Evolutionary conservation across 352 stramenopile species (phyloP).

Genomic region (Paralagenidium karlingii): DNA sequence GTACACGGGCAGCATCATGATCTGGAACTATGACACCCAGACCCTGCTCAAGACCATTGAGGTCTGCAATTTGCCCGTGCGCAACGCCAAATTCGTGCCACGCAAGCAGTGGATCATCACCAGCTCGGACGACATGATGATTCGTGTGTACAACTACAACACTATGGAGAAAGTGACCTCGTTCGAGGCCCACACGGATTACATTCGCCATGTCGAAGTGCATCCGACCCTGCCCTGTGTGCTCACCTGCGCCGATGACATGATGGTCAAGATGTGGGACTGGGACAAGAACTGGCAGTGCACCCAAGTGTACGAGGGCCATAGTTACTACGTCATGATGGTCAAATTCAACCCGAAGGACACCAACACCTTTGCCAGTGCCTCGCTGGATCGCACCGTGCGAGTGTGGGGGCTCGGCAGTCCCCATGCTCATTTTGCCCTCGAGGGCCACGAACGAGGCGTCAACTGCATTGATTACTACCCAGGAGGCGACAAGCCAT

Average conservation of each 20-base stretch:
- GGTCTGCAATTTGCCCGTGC: slow-evolving; percentile 91
- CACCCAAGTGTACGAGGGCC: slow-evolving; percentile 81
- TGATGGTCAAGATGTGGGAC: slow-evolving; percentile 99
- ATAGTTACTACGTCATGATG: slow-evolving; percentile 99
- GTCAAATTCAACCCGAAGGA: slow-evolving; percentile 99
- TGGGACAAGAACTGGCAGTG: slow-evolving; percentile 85
- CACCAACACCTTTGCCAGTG: slow-evolving; percentile 97
- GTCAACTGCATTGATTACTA: slow-evolving; percentile 99
- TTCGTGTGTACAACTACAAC: slow-evolving; percentile 99
- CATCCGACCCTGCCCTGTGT: slow-evolving; percentile 96
- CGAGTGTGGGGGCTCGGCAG: slow-evolving; percentile 92
- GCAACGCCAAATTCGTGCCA: slow-evolving; percentile 89
- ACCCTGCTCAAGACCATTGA: slow-evolving; percentile 96
- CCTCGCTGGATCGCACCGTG: slow-evolving; percentile 95
- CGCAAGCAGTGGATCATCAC: slow-evolving; percentile 97
- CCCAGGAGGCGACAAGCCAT: slow-evolving; percentile 96
- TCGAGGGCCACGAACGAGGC: slow-evolving; percentile 90
- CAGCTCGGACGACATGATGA: slow-evolving; percentile 92
- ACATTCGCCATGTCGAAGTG: slow-evolving; percentile 95
- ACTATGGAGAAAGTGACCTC: slow-evolving; percentile 94
- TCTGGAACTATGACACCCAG: slow-evolving; percentile 96
- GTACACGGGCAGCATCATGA: slow-evolving; percentile 97
- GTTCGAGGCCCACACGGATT: slow-evolving; percentile 98
- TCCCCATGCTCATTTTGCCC: slow-evolving; percentile 86
- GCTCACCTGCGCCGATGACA: slow-evolving; percentile 95